A percentile compares a stretch with the other conserved stretches of the same genome.
phyloP scores from a whole-genome alignment of 805 yeast species.

The Pichia exigua region DNA sequence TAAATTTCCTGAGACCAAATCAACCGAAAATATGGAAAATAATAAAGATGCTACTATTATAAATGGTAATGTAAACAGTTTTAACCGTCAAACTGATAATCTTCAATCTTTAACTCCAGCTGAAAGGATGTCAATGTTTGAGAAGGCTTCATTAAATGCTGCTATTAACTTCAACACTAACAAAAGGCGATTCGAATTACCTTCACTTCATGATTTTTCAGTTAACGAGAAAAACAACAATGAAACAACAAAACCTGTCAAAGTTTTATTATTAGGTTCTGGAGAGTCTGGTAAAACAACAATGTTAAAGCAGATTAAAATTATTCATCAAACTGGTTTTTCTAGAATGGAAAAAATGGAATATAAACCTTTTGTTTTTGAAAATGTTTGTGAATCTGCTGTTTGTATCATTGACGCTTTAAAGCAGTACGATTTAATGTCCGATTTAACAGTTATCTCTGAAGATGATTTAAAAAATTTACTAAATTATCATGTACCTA shows the following conservation, averaged over 20 bases:
- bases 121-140: background rate
- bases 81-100: background rate
- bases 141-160: background rate
- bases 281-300: conserved; percentile 86
- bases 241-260: conserved; percentile 40
- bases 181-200: background rate
- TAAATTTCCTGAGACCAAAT: no score
- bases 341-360: conserved; percentile 62
- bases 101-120: background rate
- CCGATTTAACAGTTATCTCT: conserved; percentile 26
- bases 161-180: no score
- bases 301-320: conserved; percentile 74
- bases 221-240: background rate
- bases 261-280: conserved; percentile 74
- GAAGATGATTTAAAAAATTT: conserved; percentile 36
- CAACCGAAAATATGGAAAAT: background rate
- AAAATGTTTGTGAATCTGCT: conserved; percentile 71
- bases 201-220: background rate
- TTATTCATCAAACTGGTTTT: conserved; percentile 66
- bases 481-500: conserved; percentile 39
- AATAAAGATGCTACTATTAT: no score
- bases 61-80: background rate
- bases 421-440: conserved; percentile 37
- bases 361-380: conserved; percentile 71
- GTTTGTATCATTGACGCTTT: conserved; percentile 64